phyloP scores from a whole-genome alignment of 306 rosid genomes.

The Arachis hypogaea region DNA sequence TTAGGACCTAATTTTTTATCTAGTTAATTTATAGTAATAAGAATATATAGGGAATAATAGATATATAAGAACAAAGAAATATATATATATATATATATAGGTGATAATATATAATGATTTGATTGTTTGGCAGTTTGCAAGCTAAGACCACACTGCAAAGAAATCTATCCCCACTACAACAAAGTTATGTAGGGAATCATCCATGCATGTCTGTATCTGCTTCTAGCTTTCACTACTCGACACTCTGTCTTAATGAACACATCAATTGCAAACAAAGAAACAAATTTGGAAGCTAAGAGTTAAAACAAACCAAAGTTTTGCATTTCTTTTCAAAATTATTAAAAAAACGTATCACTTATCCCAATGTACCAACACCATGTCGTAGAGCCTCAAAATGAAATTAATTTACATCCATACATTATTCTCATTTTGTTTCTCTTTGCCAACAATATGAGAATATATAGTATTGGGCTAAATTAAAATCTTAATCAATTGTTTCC shows the following conservation, averaged over 20 bases:
- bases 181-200: not conserved
- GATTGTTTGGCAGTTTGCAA: not conserved
- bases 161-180: constrained; percentile 8
- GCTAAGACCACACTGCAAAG: not conserved
- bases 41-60: not conserved
- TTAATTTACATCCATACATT: not conserved
- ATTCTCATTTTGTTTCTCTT: not conserved
- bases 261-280: constrained; percentile 38
- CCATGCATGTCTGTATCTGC: constrained; percentile 34
- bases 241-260: constrained; percentile 39
- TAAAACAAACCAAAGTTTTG: constrained; percentile 13
- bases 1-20: too few relatives aligned
- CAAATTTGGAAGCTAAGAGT: constrained; percentile 37
- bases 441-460: constrained; percentile 11
- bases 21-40: not conserved
- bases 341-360: constrained; percentile 9
- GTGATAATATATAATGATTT: not conserved
- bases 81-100: too few relatives aligned
- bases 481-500: not conserved
- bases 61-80: not conserved
- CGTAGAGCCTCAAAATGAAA: not conserved
- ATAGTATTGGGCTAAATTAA: not conserved
- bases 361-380: constrained; percentile 5
- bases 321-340: not conserved
- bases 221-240: constrained; percentile 37